Conservation (phyloP, 768 basidiomycete genomes). For the Lactifluus volemus region DNA sequence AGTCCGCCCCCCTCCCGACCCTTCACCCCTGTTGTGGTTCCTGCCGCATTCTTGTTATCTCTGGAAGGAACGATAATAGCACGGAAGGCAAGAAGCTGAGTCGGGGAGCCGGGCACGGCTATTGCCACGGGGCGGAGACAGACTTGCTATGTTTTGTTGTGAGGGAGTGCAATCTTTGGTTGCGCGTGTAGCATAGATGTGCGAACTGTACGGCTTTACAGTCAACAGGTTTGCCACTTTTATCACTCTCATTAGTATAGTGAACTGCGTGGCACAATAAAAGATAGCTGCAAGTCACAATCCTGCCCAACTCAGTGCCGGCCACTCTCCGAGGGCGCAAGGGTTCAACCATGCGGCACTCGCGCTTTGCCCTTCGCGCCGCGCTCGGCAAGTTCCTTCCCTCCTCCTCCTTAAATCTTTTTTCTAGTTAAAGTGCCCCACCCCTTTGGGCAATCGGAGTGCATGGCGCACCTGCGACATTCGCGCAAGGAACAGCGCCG, state of each 20-base stretch:
- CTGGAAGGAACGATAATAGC: neutral
- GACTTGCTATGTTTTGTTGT: neutral
- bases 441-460: neutral
- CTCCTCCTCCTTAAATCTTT: neutral
- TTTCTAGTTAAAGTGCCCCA: neutral
- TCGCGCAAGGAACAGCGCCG: neutral
- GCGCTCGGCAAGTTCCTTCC: neutral
- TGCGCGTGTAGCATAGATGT: neutral
- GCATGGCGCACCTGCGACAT: neutral
- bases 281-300: neutral
- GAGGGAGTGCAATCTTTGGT: too few relatives aligned
- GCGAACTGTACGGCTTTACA: neutral
- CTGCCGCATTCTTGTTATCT: neutral
- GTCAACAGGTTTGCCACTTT: neutral
- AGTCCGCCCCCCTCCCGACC: neutral
- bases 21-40: neutral
- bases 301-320: neutral
- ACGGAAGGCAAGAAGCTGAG: neutral
- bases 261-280: neutral
- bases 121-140: neutral
- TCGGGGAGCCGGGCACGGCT: neutral
- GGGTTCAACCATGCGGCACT: neutral
- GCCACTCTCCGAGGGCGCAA: neutral
- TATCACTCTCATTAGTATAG: neutral
- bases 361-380: too few relatives aligned